Conservation (phyloP, 257 asterid genomes). For the Pogostemon cablin region DNA sequence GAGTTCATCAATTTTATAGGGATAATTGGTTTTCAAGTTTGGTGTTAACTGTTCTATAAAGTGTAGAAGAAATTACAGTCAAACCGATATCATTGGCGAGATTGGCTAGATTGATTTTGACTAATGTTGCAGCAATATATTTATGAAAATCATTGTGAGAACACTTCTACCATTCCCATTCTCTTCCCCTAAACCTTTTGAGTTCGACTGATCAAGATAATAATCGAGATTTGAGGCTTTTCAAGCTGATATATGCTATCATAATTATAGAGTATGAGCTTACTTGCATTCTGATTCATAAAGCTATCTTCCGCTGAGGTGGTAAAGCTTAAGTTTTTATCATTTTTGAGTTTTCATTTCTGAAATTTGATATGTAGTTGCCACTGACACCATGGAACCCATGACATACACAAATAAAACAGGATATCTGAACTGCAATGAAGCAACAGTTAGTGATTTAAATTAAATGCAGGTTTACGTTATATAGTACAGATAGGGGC, state of each 20-base stretch:
- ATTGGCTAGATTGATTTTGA: not conserved
- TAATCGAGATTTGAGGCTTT: not conserved
- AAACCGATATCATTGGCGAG: not conserved
- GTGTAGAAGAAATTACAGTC: not conserved
- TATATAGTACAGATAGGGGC: conserved; percentile 13
- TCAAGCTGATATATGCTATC: conserved; percentile 3
- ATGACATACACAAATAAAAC: conserved; percentile 5
- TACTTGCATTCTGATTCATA: conserved; percentile 4
- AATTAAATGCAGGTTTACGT: not conserved
- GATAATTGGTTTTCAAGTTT: conserved; percentile 11
- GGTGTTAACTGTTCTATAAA: not conserved
- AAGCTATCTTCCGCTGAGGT: not conserved
- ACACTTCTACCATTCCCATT: not conserved
- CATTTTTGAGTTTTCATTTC: not conserved
- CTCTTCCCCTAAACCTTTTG: not conserved
- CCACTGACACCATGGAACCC: conserved; percentile 2
- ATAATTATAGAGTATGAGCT: conserved; percentile 2
- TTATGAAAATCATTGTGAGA: not conserved
- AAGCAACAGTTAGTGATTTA: conserved; percentile 13
- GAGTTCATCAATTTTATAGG: not conserved
- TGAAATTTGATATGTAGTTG: conserved; percentile 1
- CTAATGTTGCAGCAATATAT: not conserved
- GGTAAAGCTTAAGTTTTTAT: not conserved
- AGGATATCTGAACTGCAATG: conserved; percentile 8
- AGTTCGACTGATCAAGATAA: not conserved